Evolutionary conservation across 2,329 filamentous ascomycete species (phyloP), one percentile per base, ranked within the genome.

Genomic region (Botrytis medusae): DNA sequence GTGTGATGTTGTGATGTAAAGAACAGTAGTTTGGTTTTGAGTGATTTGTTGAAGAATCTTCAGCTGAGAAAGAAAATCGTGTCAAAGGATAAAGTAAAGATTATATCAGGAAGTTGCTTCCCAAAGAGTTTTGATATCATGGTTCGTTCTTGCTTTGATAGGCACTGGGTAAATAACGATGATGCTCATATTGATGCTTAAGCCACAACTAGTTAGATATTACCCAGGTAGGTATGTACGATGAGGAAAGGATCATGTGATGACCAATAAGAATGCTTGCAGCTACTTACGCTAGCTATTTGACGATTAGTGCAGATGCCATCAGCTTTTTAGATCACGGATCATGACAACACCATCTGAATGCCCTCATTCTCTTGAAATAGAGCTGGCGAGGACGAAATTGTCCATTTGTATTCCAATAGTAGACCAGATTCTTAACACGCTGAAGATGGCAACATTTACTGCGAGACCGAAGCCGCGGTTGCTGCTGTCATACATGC

Each of bases 101-200:
- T 25, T 32, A 32, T 18, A 65, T 16, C 3, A 34, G 29, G 42
- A 25, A 18, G 42, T 34, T 34, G 29, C 29, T 64, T 42, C 37
- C 12, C 25, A 42, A 42, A 63, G 3, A 4, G 37, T 29, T 29
- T 63, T n/a, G 20, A 29, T 42, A 18, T 57, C n/a, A 40, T 63
- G 25, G 5, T 29, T 63, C 16, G 16, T 42, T 42, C 34, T 42
- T 63, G 9, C 60, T 40, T 37, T 61, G 14, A 61, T 61, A 57
- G 51, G 51, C 32, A 57, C 51, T 57, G 51, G 51, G n/a, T 57
- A 61, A 61, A 61, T 61, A 61, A 61, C 34, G 59, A 61, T 61
- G 32, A 61, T 61, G 59, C 59, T 61, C 34, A 61, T 29, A 29
- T 62, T 42, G 60, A 62, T 42, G 25, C 25, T 62, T 40, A 40